These are phyloP conservation scores for Colletotrichum incanum DNA, from an alignment of 2,329 filamentous ascomycete species.

Conservation along the genomic window DNA sequence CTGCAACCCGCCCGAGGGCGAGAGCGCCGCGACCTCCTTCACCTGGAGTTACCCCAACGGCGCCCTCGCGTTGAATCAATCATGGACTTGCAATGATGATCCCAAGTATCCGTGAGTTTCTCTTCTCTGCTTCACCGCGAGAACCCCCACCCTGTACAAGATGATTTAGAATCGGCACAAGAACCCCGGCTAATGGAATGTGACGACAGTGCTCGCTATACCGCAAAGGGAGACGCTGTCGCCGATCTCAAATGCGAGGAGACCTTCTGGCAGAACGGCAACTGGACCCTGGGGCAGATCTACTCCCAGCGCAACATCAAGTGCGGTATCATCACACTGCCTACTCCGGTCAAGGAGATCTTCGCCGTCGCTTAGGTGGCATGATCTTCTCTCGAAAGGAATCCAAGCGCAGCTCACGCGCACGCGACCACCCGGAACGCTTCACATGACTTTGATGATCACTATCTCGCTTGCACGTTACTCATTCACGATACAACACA, in stretches of 20 bases:
- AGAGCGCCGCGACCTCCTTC: slow-evolving; percentile 57
- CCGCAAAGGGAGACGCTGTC: slow-evolving; percentile 47
- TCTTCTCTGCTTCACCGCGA: not conserved
- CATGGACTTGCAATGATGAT: slow-evolving; percentile 64
- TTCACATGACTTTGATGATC: slow-evolving; percentile 10
- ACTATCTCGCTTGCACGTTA: not conserved
- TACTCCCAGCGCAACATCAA: slow-evolving; percentile 51
- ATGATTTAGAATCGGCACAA: not conserved
- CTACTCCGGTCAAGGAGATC: slow-evolving; percentile 49
- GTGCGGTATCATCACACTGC: slow-evolving; percentile 49
- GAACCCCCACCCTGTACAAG: not conserved
- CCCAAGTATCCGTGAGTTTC: slow-evolving; percentile 41
- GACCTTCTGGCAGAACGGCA: slow-evolving; percentile 48
- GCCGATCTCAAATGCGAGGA: slow-evolving; percentile 52
- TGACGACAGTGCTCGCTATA: slow-evolving; percentile 47
- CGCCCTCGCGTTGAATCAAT: slow-evolving; percentile 62
- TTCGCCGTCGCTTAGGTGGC: slow-evolving; percentile 47
- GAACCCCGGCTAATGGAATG: not conserved
- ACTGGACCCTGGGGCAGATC: slow-evolving; percentile 52
- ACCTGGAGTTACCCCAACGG: slow-evolving; percentile 57
- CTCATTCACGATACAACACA: not conserved
- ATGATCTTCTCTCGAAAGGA: not conserved
- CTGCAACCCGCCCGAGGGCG: slow-evolving; percentile 56
- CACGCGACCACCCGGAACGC: not conserved
- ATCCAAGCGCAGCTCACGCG: no score